Base-by-base conservation (phyloP, 768 basidiomycete genomes). In the Termitomyces sp. region DNA sequence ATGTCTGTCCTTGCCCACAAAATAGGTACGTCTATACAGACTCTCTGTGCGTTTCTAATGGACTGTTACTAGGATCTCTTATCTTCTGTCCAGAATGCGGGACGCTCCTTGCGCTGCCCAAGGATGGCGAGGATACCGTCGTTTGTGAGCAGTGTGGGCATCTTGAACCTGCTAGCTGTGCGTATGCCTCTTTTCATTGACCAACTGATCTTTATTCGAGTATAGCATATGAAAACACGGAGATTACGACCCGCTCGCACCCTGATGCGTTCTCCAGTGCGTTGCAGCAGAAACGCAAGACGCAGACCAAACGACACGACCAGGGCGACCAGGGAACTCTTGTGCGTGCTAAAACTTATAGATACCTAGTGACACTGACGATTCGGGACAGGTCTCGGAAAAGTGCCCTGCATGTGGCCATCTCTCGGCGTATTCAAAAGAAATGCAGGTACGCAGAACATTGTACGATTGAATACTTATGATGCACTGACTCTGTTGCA, bases 11-110 rank as follows among this genome's bases (percentile, higher is more conserved):
- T 51, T 5, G 58, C 54, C 12, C 58, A 59, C 51, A 59, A 59
- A 34, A 59, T 59, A 42, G 58, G 58, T 59, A n/a, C 21, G 42
- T 54, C 11, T 19, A 8, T 22, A 26, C 5, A 14, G n/a, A 19
- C 17, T 19, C 3, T 38, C 6, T 45, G 11, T 15, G n/a, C 11
- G 2, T 7, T 17, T 28, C 8, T 15, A 21, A 37, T 17, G 11
- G 2, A 37, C 2, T 8, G 2, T 7, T 5, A 2, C 8, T 37
- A 88, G 97, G 96, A 51, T 95, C 94, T 1, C 77, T 98, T 24
- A 75, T 98, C 40, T 98, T 99, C 73, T 99, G 97, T 72, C 92
- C 93, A 1, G 77, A 84, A 56, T 99, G 97, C 61, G 93, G 93
- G 14, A 96, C 92, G 1, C 75, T 99, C 37, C 84, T 98, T 14